Percentiles rank a stretch among this genome's conserved stretches.
Evolutionary conservation across 371 early-diverging fungal genomes (phyloP).

Genomic region (Rhizomucor miehei): DNA sequence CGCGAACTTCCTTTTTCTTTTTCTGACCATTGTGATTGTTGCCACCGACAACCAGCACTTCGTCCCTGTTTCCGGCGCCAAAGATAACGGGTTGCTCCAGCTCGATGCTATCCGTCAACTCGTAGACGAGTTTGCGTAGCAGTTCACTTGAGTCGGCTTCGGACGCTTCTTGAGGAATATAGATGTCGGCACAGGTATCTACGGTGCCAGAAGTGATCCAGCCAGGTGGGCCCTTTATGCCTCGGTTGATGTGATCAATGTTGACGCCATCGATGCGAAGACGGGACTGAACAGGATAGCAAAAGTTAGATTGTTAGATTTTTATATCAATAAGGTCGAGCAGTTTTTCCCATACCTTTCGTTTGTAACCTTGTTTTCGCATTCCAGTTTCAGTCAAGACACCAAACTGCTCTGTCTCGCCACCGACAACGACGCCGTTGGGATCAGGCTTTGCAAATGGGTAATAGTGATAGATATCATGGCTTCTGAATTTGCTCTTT

Average conservation of each 20-base stretch:
- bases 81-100: slow-evolving; percentile 49
- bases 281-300: slow-evolving; percentile 63
- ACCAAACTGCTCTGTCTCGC: slow-evolving; percentile 42
- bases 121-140: slow-evolving; percentile 69
- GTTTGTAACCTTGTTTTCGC: slow-evolving; percentile 45
- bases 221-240: slow-evolving; percentile 85
- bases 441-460: slow-evolving; percentile 45
- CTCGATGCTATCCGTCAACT: slow-evolving; percentile 80
- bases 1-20: slow-evolving; percentile 37
- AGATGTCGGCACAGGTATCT: slow-evolving; percentile 76
- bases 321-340: background rate
- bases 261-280: slow-evolving; percentile 88
- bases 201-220: slow-evolving; percentile 93
- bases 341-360: slow-evolving; percentile 29
- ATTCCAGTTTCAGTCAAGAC: slow-evolving; percentile 43
- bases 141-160: slow-evolving; percentile 51
- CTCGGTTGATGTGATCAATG: slow-evolving; percentile 88
- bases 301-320: background rate
- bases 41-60: slow-evolving; percentile 44
- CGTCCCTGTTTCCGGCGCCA: slow-evolving; percentile 49
- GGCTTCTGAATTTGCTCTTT: slow-evolving; percentile 31
- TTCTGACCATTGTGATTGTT: slow-evolving; percentile 48
- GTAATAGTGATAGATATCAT: slow-evolving; percentile 48
- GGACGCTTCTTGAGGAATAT: slow-evolving; percentile 65
- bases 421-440: slow-evolving; percentile 47